Conservation (phyloP, 768 basidiomycete species). For the Mycena maculata region DNA sequence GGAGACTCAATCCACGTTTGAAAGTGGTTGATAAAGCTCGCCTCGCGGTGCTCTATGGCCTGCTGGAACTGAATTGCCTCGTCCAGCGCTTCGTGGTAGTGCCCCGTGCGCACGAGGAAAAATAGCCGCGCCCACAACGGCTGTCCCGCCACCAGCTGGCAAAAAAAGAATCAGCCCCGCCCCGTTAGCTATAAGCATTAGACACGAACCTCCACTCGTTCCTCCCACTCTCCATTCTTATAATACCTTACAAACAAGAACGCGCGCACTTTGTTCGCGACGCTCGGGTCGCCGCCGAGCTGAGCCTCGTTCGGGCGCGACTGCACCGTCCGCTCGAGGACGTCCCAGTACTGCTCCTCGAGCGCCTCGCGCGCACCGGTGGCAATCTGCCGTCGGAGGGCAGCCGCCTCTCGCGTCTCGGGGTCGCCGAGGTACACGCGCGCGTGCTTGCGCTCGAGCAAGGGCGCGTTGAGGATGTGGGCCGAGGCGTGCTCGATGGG, state of each 20-base stretch:
- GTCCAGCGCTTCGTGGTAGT: conserved; percentile 81
- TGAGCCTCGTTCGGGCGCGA: conserved; percentile 85
- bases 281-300: conserved; percentile 91
- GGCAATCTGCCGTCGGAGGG: conserved; percentile 79
- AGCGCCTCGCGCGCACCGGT: conserved; percentile 83
- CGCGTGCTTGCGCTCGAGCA: conserved; percentile 87
- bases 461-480: conserved; percentile 82
- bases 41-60: conserved; percentile 81
- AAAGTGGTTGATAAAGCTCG: conserved; percentile 85
- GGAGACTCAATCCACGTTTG: conserved; percentile 85
- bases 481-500: conserved; percentile 84
- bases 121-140: conserved; percentile 96
- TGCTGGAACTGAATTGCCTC: conserved; percentile 78
- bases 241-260: conserved; percentile 87
- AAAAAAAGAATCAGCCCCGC: conserved; percentile 17
- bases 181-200: background rate
- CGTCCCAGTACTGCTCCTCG: conserved; percentile 90
- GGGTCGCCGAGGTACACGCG: conserved; percentile 77
- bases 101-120: conserved; percentile 90
- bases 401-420: conserved; percentile 72
- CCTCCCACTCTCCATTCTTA: conserved; percentile 86
- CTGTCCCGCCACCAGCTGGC: conserved; percentile 85
- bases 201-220: conserved; percentile 80
- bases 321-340: conserved; percentile 85
- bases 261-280: conserved; percentile 90